Evolutionary conservation across 2,329 filamentous ascomycete species (phyloP).

Genomic region (Dichotomopilus funicola): DNA sequence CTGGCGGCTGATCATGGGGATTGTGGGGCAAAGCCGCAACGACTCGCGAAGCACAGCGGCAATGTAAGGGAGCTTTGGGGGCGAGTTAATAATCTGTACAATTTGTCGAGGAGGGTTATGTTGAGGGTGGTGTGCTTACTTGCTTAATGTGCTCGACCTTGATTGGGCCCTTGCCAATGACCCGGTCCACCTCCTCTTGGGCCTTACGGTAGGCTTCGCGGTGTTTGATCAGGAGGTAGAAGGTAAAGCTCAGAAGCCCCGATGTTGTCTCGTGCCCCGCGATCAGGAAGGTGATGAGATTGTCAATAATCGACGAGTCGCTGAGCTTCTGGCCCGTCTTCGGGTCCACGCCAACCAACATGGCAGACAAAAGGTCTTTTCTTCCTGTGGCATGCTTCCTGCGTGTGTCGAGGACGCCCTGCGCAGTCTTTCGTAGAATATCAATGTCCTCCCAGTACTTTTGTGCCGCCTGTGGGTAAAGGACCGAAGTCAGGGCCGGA

Average conservation of each 20-base stretch:
- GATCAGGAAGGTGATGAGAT: constrained; percentile 67
- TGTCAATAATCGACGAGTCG: constrained; percentile 58
- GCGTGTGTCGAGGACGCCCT: constrained; percentile 55
- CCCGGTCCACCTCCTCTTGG: constrained; percentile 60
- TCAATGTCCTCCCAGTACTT: constrained; percentile 51
- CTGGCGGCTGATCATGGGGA: constrained; percentile 49
- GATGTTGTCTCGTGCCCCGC: constrained; percentile 68
- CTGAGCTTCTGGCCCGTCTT: constrained; percentile 60
- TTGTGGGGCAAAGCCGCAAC: constrained; percentile 55
- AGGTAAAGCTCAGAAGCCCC: constrained; percentile 57
- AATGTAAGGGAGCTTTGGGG: constrained; percentile 47
- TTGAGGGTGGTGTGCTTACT: constrained; percentile 30
- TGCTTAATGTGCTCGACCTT: constrained; percentile 55
- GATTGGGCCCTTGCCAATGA: constrained; percentile 54
- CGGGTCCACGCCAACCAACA: constrained; percentile 62
- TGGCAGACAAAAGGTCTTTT: constrained; percentile 63
- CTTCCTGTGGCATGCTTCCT: constrained; percentile 48
- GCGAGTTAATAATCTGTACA: no score
- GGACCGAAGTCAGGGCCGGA: constrained; percentile 40
- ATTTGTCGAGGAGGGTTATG: no score
- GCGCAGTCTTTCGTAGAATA: constrained; percentile 47
- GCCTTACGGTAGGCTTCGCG: constrained; percentile 54
- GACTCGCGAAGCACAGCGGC: constrained; percentile 60
- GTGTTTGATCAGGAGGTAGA: constrained; percentile 59
- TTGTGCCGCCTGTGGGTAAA: constrained; percentile 42